These are phyloP conservation scores for Colletotrichum lupini DNA, from an alignment of 2,329 filamentous ascomycete genomes.

Conservation along the genomic window DNA sequence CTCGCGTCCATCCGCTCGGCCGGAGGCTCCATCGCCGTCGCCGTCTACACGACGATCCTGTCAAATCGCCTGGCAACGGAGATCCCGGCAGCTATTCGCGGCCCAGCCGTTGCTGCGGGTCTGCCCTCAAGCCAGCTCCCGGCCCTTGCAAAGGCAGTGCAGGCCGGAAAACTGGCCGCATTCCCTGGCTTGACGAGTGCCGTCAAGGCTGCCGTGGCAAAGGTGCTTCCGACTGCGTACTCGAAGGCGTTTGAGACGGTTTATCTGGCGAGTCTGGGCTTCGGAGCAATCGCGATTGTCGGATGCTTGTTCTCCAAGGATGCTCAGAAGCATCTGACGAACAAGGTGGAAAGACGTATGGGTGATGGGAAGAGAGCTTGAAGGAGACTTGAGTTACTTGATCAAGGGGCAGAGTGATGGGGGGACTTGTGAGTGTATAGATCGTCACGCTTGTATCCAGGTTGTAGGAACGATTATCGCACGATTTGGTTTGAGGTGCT, in stretches of 20 bases:
- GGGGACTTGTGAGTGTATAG: too few relatives aligned
- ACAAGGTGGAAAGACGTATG: conserved; percentile 49
- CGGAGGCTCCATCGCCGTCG: conserved; percentile 49
- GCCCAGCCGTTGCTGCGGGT: conserved; percentile 49
- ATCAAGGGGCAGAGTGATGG: too few relatives aligned
- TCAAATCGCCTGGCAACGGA: conserved; percentile 49
- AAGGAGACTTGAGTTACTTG: too few relatives aligned
- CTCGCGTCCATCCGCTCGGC: conserved; percentile 52
- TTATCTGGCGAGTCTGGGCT: conserved; percentile 51
- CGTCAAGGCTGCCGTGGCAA: conserved; percentile 44
- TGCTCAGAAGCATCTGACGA: conserved; percentile 46
- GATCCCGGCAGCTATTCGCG: conserved; percentile 45
- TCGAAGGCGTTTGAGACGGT: conserved; percentile 53
- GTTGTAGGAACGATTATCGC: too few relatives aligned
- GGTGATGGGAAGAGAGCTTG: conserved; percentile 25
- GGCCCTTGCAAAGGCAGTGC: conserved; percentile 46
- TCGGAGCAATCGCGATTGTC: conserved; percentile 50
- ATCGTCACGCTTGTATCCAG: too few relatives aligned
- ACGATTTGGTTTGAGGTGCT: too few relatives aligned
- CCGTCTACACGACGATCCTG: conserved; percentile 53
- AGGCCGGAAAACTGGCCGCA: conserved; percentile 45
- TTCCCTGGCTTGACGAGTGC: conserved; percentile 46
- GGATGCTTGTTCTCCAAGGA: conserved; percentile 49
- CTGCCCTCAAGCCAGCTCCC: conserved; percentile 45
- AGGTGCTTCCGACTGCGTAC: conserved; percentile 48